Base-by-base conservation (phyloP, 2,329 filamentous ascomycete genomes). In the Exophiala sp. region DNA sequence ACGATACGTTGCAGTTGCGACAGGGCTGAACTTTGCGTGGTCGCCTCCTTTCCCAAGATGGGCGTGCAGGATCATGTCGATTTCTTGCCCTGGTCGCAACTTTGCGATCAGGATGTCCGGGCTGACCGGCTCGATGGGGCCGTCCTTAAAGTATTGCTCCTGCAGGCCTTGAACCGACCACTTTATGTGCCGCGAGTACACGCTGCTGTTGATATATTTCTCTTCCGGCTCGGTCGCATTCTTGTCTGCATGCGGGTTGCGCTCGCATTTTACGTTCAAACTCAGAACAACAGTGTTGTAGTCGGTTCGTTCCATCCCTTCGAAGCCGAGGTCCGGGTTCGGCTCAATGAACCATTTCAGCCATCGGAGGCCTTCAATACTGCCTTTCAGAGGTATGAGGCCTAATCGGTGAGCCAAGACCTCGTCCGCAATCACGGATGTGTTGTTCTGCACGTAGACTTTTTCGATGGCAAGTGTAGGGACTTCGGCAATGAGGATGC, bases 351-450 rank as follows among this genome's bases (percentile, higher is more conserved):
- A 89, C 83, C 86, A 94, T 66, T 82, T 83, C 72, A 97, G 76
- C 74, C 83, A 90, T 61, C 85, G 80, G 48, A 98, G 75, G 44
- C 87, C 90, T 48, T 86, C 78, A 58, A 83, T 80, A 54, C 82
- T 80, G 59, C 88, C 93, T 58, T 83, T 85, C 60, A 98, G 83
- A 14, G 94, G 93, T 47, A 98, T 85, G 39, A 98, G 80, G 52
- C 93, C 93, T 24, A 98, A 76, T 38, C 93, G 80, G 67, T 93
- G 87, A 13, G 90, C 85, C 44, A 98, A 82, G 3, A 98, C 91
- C 73, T 98, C 93, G 66, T 98, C 93, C 68, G 97, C 91, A 63
- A 98, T 93, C 29, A 98, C 89, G 3, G 88, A 95, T 43, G 91
- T 97, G 75, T 98, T 98, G 75, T 96, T 94, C 66, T 88, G 80